Evolutionary conservation across 1,284 basidiomycete species (phyloP).

Genomic region (Athelia psychrophila): DNA sequence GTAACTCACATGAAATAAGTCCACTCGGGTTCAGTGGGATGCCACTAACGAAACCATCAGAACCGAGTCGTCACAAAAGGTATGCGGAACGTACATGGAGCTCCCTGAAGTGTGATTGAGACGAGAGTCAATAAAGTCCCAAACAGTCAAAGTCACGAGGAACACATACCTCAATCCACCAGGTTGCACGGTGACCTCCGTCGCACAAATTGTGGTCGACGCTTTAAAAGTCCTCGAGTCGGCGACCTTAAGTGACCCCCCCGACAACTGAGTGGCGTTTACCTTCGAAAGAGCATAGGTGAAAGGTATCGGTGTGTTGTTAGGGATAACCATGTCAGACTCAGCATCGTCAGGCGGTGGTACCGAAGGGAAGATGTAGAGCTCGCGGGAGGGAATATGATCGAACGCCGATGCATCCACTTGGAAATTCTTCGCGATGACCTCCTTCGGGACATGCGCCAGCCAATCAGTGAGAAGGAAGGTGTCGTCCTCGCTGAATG

Average conservation of each 20-base stretch:
- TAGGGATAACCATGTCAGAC: constrained; percentile 38
- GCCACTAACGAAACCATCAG: constrained; percentile 36
- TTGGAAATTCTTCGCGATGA: constrained; percentile 54
- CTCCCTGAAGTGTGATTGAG: constrained; percentile 29
- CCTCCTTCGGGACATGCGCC: constrained; percentile 40
- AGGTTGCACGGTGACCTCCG: constrained; percentile 54
- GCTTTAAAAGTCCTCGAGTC: constrained; percentile 57
- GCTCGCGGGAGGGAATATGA: constrained; percentile 42
- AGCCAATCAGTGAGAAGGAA: constrained; percentile 54
- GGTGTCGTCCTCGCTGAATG: constrained; percentile 56
- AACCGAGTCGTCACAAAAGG: background rate
- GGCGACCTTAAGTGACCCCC: constrained; percentile 59
- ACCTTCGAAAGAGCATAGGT: constrained; percentile 50
- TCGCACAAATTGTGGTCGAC: constrained; percentile 52
- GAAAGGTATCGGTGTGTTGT: constrained; percentile 44
- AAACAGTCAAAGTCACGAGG: background rate
- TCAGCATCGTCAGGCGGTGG: constrained; percentile 38
- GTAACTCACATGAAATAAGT: constrained; percentile 17
- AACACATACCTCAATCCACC: constrained; percentile 51
- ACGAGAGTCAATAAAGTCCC: background rate
- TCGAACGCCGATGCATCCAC: constrained; percentile 39
- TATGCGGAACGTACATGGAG: constrained; percentile 42
- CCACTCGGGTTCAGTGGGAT: constrained; percentile 46
- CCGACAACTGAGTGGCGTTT: constrained; percentile 35
- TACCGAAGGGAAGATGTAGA: constrained; percentile 56